Evolutionary conservation across 768 basidiomycete species (phyloP), one percentile per base, ranked within the genome.

Genomic region (Boletus pseudo-olivaceus): DNA sequence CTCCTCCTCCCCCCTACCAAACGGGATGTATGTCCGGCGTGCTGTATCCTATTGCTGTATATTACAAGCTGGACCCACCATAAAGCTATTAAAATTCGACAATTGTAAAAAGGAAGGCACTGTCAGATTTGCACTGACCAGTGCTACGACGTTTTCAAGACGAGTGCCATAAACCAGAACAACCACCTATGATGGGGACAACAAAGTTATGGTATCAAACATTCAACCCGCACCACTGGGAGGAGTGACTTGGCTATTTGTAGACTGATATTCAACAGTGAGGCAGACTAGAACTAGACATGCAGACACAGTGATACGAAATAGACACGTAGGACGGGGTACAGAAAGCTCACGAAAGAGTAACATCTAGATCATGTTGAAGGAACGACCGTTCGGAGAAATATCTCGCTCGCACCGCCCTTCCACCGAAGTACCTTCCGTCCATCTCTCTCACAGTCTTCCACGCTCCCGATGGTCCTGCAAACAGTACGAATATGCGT

Each of bases 381-480:
- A 63, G 59, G 63, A 87, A 91, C 41, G 71, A 65, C 26, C 53
- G 54, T 65, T 93, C 90, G 0, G 87, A 75, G 65, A 86, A 95
- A 67, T 94, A 95, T 62, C 87, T 76, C 39, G 93, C 93, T 41
- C 87, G 77, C 30, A 96, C 90, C 15, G 80, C 79, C 59, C 87
- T 78, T 10, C 96, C 96, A 12, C 90, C 94, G 65, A 98, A 98
- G 67, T 82, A 96, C 29, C 95, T 79, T 20, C 93, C 96, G 62
- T 98, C 93, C 49, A 98, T 78, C 68, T 96, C 93, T 45, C 93
- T 82, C 3, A 95, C 91, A 0, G 93, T 94, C 71, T 93, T 92
- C 95, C 94, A 98, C 7, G 95, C 96, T 11, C 93, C 96, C 0
- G 82, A 94, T 5, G 91, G 90, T 1, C 95, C 96, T 0, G 85